phyloP scores from a whole-genome alignment of 805 yeast genomes.

The Candida ponderosae region DNA sequence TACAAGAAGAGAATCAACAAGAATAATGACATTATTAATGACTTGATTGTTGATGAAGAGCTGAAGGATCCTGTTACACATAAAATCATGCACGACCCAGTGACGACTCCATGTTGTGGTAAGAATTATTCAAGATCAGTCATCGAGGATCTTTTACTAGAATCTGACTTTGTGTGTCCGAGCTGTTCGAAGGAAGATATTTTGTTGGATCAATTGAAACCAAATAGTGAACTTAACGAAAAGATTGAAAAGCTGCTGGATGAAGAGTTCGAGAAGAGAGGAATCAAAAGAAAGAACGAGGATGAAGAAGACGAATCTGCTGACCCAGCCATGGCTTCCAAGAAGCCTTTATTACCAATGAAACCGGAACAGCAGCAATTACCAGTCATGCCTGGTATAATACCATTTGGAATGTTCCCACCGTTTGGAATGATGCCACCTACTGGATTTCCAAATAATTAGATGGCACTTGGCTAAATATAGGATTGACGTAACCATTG shows the following conservation, averaged over 20 bases:
- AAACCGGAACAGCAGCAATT: slow-evolving; percentile 5
- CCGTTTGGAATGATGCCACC: slow-evolving; percentile 9
- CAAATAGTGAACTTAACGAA: slow-evolving; percentile 51
- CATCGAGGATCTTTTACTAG: slow-evolving; percentile 61
- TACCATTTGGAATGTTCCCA: background rate
- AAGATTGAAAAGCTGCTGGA: slow-evolving; percentile 46
- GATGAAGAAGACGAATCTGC: slow-evolving; percentile 8
- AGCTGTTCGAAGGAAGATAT: slow-evolving; percentile 70
- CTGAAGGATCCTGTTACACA: slow-evolving; percentile 66
- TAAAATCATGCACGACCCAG: slow-evolving; percentile 62
- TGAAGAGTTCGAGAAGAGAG: slow-evolving; percentile 24
- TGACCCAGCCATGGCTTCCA: slow-evolving; percentile 4
- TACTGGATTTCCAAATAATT: slow-evolving; percentile 4
- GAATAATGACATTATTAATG: slow-evolving; percentile 12
- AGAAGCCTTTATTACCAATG: slow-evolving; percentile 3
- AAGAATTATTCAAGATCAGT: slow-evolving; percentile 50
- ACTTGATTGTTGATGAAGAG: slow-evolving; percentile 41
- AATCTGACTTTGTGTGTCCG: slow-evolving; percentile 86
- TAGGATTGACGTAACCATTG: too few relatives aligned
- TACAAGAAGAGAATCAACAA: slow-evolving; percentile 55
- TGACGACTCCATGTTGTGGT: slow-evolving; percentile 75
- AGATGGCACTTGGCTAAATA: too few relatives aligned
- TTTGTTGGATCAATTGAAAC: slow-evolving; percentile 61
- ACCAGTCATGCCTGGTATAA: slow-evolving; percentile 12
- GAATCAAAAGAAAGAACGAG: slow-evolving; percentile 15